These are phyloP conservation scores for Pythium sp. DNA, from an alignment of 352 stramenopile species.

Conservation along the genomic window DNA sequence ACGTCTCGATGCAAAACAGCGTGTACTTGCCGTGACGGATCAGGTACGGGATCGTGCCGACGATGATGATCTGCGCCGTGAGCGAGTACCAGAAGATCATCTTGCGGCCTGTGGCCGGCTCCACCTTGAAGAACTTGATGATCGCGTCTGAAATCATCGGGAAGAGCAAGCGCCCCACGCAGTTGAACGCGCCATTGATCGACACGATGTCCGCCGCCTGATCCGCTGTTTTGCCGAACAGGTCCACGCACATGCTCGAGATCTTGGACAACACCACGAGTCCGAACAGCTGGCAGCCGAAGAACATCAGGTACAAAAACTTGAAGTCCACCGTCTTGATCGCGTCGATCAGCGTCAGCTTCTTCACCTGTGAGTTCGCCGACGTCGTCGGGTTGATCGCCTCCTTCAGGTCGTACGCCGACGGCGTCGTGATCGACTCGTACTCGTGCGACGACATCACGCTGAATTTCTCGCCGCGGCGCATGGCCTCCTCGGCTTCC, in stretches of 20 bases:
- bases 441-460: slow-evolving; percentile 43
- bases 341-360: slow-evolving; percentile 47
- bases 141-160: slow-evolving; percentile 44
- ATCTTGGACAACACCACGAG: slow-evolving; percentile 65
- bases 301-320: slow-evolving; percentile 71
- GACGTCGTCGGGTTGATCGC: slow-evolving; percentile 22
- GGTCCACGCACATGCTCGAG: slow-evolving; percentile 46
- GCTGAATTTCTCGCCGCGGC: slow-evolving; percentile 38
- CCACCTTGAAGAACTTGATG: slow-evolving; percentile 36
- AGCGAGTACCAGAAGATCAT: slow-evolving; percentile 61
- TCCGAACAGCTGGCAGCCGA: slow-evolving; percentile 57
- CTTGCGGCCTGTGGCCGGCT: slow-evolving; percentile 55
- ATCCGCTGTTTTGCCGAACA: slow-evolving; percentile 43
- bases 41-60: slow-evolving; percentile 51
- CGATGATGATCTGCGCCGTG: slow-evolving; percentile 54
- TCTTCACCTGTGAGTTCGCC: slow-evolving; percentile 40
- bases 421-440: slow-evolving; percentile 42
- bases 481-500: slow-evolving; percentile 32
- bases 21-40: slow-evolving; percentile 57
- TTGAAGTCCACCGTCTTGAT: slow-evolving; percentile 56
- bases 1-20: slow-evolving; percentile 54
- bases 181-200: slow-evolving; percentile 64
- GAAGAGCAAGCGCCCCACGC: slow-evolving; percentile 41
- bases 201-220: slow-evolving; percentile 48
- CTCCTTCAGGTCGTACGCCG: slow-evolving; percentile 29